These are phyloP conservation scores for Marasmius tenuissimus DNA, from an alignment of 1,284 basidiomycete species.

Conservation along the genomic window DNA sequence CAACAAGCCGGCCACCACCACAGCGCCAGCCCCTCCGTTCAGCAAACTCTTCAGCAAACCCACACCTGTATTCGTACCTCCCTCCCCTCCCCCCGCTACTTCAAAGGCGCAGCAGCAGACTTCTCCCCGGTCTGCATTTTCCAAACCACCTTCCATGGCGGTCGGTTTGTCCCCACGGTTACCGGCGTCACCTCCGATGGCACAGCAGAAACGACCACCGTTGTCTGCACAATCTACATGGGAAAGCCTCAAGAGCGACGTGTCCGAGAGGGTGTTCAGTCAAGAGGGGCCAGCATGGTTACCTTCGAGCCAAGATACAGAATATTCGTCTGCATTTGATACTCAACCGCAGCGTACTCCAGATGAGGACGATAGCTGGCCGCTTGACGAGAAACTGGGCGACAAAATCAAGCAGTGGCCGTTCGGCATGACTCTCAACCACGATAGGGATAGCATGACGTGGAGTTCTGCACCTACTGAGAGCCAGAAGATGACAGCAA, in stretches of 20 bases:
- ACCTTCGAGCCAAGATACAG: slow-evolving; percentile 59
- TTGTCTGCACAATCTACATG: slow-evolving; percentile 54
- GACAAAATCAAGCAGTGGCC: slow-evolving; percentile 53
- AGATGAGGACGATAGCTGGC: slow-evolving; percentile 72
- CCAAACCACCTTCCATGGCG: slow-evolving; percentile 42
- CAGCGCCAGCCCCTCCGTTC: slow-evolving; percentile 35
- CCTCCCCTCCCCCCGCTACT: slow-evolving; percentile 20
- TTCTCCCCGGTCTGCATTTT: slow-evolving; percentile 35
- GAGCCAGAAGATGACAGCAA: slow-evolving; percentile 32
- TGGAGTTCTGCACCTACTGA: slow-evolving; percentile 66
- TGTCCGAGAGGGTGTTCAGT: slow-evolving; percentile 49
- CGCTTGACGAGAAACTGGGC: slow-evolving; percentile 60
- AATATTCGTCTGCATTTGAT: slow-evolving; percentile 38
- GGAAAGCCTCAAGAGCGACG: slow-evolving; percentile 36
- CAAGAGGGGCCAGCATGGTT: slow-evolving; percentile 51
- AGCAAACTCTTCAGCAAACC: slow-evolving; percentile 59
- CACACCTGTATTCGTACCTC: slow-evolving; percentile 55
- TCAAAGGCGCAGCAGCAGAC: slow-evolving; percentile 27
- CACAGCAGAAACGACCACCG: slow-evolving; percentile 26
- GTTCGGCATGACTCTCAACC: slow-evolving; percentile 33
- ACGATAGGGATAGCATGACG: slow-evolving; percentile 64
- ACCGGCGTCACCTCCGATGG: slow-evolving; percentile 25
- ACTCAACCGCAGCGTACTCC: slow-evolving; percentile 29
- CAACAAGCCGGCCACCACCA: slow-evolving; percentile 56
- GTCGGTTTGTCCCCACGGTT: slow-evolving; percentile 42